phyloP scores from a whole-genome alignment of 345 rosid genomes.

The Arabis hirsuta region DNA sequence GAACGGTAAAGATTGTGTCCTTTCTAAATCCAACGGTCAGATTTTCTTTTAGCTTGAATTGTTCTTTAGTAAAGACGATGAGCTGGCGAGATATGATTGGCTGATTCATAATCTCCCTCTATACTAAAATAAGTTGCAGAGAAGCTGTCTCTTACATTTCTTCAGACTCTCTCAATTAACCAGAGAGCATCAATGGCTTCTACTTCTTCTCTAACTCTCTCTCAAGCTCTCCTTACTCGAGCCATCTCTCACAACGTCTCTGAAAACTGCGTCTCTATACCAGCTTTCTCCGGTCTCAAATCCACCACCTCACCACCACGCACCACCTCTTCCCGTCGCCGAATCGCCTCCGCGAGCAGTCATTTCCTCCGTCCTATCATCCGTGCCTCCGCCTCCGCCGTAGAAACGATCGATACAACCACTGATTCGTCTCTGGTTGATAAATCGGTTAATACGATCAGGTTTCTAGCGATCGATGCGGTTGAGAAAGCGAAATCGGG shows the following conservation, averaged over 20 bases:
- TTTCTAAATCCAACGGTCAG: slow-evolving; percentile 52
- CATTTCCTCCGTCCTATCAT: slow-evolving; percentile 37
- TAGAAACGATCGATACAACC: slow-evolving; percentile 55
- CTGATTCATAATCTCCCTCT: background rate
- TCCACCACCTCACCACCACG: slow-evolving; percentile 35
- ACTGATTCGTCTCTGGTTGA: slow-evolving; percentile 74
- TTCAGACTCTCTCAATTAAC: slow-evolving; percentile 16
- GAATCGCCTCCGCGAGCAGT: slow-evolving; percentile 40
- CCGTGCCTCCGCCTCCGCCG: slow-evolving; percentile 58
- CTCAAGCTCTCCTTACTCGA: slow-evolving; percentile 58
- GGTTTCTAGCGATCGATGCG: slow-evolving; percentile 88
- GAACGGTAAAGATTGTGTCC: slow-evolving; percentile 36
- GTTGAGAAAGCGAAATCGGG: slow-evolving; percentile 98
- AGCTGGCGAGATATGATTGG: slow-evolving; percentile 22
- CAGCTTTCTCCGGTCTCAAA: slow-evolving; percentile 59
- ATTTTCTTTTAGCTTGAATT: slow-evolving; percentile 18
- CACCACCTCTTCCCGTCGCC: slow-evolving; percentile 28
- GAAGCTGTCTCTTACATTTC: background rate
- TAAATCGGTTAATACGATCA: slow-evolving; percentile 77
- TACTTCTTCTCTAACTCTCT: slow-evolving; percentile 55
- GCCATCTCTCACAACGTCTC: slow-evolving; percentile 50
- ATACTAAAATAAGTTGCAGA: slow-evolving; percentile 1
- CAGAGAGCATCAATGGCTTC: slow-evolving; percentile 55
- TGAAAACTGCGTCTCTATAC: slow-evolving; percentile 48
- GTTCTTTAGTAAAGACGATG: slow-evolving; percentile 28